A percentile compares a stretch with the other conserved stretches of the same genome.
Conservation (phyloP, 371 early-diverging fungal species). For the Mortierella sp. region DNA sequence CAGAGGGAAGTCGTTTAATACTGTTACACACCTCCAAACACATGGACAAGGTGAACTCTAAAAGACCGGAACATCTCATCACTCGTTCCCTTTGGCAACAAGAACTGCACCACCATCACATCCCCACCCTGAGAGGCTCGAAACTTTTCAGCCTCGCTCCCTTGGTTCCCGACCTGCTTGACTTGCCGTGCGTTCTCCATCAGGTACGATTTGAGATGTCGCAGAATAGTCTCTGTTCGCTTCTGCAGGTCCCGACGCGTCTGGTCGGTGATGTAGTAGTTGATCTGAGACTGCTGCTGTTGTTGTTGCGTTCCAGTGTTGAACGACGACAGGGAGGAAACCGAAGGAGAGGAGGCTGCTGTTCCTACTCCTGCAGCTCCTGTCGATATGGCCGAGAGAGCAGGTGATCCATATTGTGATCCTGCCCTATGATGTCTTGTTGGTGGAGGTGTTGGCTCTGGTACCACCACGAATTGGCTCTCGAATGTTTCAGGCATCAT, state of each 20-base stretch:
- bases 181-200: constrained; percentile 54
- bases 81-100: constrained; percentile 45
- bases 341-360: constrained; percentile 20
- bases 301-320: constrained; percentile 1
- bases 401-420: constrained; percentile 27
- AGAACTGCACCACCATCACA: constrained; percentile 52
- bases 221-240: constrained; percentile 32
- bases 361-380: constrained; percentile 3
- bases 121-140: constrained; percentile 54
- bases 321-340: constrained; percentile 27
- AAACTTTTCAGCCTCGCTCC: constrained; percentile 54
- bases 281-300: constrained; percentile 6
- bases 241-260: constrained; percentile 38
- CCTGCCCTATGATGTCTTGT: constrained; percentile 25
- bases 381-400: constrained; percentile 13
- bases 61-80: constrained; percentile 53
- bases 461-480: constrained; percentile 23
- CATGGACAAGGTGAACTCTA: constrained; percentile 28
- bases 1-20: too few species aligned
- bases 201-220: constrained; percentile 45
- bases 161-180: constrained; percentile 55
- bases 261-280: constrained; percentile 41
- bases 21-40: constrained; percentile 49
- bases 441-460: not conserved
- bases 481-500: constrained; percentile 74